phyloP scores from a whole-genome alignment of 164 flowering plant species.

The Vitis rotundifolia region DNA sequence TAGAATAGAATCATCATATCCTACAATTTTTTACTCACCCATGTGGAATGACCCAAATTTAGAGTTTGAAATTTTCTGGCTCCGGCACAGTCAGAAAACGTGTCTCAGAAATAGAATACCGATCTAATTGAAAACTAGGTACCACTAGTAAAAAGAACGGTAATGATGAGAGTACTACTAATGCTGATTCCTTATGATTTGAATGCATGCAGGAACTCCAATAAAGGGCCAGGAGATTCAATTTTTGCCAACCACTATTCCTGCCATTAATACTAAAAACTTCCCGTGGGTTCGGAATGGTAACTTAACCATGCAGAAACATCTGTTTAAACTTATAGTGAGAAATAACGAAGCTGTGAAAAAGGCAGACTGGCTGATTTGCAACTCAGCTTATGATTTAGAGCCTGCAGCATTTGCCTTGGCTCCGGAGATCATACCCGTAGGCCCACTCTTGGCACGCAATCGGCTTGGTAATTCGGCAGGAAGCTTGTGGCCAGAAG shows the following conservation, averaged over 20 bases:
- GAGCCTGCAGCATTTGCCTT: slow-evolving; percentile 26
- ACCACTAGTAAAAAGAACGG: no score
- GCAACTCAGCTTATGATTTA: slow-evolving; percentile 43
- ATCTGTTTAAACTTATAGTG: slow-evolving; percentile 4
- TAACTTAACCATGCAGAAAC: slow-evolving; percentile 10
- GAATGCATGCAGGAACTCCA: slow-evolving; percentile 21
- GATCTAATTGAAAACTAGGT: no score
- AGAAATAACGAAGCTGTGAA: slow-evolving; percentile 6
- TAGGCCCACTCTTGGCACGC: slow-evolving; percentile 33
- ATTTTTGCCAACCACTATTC: slow-evolving; percentile 24
- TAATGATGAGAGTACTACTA: no score
- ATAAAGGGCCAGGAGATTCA: slow-evolving; percentile 16
- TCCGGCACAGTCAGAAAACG: no score
- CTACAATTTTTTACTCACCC: no score
- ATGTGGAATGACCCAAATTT: no score
- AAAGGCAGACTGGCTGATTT: slow-evolving; percentile 20
- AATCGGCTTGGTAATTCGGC: slow-evolving; percentile 8
- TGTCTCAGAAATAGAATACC: no score
- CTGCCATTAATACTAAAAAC: slow-evolving; percentile 18
- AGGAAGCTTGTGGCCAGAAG: slow-evolving; percentile 36
- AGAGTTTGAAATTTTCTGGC: no score
- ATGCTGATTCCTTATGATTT: not conserved
- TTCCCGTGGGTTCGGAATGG: slow-evolving; percentile 27
- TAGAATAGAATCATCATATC: no score
- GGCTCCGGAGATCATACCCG: slow-evolving; percentile 24